Evolutionary conservation across 805 yeast genomes (phyloP), one percentile per base, ranked within the genome.

Genomic region (Candida gorgasii): DNA sequence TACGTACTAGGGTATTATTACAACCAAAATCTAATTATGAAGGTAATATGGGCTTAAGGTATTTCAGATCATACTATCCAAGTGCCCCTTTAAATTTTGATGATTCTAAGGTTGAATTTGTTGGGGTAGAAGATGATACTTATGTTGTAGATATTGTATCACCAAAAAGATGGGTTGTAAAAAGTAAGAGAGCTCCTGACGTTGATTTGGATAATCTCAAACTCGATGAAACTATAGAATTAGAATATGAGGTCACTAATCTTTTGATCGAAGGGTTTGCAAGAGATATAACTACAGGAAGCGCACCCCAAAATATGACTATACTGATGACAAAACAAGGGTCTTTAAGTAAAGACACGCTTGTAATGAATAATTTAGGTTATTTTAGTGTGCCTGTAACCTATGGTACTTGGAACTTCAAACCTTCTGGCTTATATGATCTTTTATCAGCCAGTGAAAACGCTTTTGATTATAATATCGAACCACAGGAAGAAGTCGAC

Each of bases 331-430:
- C 24, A 24, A 24, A 24, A n/a, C 17, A 31, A 34, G 13, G 28
- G 23, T n/a, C 35, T 15, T 26, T 14, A 1, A 12, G 47, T n/a
- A 65, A 74, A 1, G 88, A 82, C 49, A 84, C 96, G 0, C 68
- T 64, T 28, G 80, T 89, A 1, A 86, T 92, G 93, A 75, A 82
- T 1, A 83, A 86, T 29, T 69, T 84, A 48, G 97, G 97, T 0
- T 92, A 92, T 60, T 78, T 85, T 41, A 97, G 90, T 61, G 67
- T 93, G 35, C 78, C 78, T 48, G 80, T 85, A 0, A 71, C 69
- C 39, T 93, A 95, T 1, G 96, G 96, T 0, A 35, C 71, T 3
- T 86, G 87, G 84, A 58, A 64, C 2, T 57, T 87, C 54, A 1
- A 53, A 82, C 8, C 23, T 26, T 3, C 11, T 15, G 22, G 38